Percentiles rank a stretch among this genome's conserved stretches.
Conservation (phyloP, 352 stramenopile species). For the Pythium plurisporium region DNA sequence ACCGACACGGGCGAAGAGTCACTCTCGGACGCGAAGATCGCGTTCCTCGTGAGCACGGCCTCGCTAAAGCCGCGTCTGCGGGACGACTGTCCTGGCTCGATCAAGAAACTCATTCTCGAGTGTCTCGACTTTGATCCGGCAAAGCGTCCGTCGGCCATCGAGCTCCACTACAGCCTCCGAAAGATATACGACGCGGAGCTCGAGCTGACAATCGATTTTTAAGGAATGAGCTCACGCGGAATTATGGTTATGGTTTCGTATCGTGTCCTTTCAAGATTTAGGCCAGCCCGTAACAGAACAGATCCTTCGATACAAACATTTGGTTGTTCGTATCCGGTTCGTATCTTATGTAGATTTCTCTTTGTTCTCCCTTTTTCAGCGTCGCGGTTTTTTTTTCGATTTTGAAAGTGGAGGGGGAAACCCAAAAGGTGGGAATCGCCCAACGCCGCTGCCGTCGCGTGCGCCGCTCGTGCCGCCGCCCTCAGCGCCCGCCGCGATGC, state of each 20-base stretch:
- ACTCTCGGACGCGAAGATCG: constrained; percentile 13
- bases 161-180: constrained; percentile 63
- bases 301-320: not conserved
- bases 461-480: too few relatives aligned
- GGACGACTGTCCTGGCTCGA: constrained; percentile 41
- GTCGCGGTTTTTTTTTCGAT: not conserved
- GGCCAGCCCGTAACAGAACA: not conserved
- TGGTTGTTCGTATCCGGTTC: not conserved
- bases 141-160: constrained; percentile 31
- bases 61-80: constrained; percentile 42
- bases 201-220: too few relatives aligned
- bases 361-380: too few relatives aligned
- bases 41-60: constrained; percentile 27
- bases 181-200: constrained; percentile 3
- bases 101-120: constrained; percentile 41
- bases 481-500: constrained; percentile 21
- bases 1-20: constrained; percentile 4
- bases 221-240: too few relatives aligned
- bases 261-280: not conserved
- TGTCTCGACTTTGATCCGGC: constrained; percentile 22
- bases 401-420: not conserved
- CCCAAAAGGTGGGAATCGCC: not conserved
- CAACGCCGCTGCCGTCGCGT: not conserved
- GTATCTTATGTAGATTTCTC: not conserved
- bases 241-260: constrained; percentile 1